Evolutionary conservation across 306 rosid genomes (phyloP).

Genomic region (Corylus avellana): DNA sequence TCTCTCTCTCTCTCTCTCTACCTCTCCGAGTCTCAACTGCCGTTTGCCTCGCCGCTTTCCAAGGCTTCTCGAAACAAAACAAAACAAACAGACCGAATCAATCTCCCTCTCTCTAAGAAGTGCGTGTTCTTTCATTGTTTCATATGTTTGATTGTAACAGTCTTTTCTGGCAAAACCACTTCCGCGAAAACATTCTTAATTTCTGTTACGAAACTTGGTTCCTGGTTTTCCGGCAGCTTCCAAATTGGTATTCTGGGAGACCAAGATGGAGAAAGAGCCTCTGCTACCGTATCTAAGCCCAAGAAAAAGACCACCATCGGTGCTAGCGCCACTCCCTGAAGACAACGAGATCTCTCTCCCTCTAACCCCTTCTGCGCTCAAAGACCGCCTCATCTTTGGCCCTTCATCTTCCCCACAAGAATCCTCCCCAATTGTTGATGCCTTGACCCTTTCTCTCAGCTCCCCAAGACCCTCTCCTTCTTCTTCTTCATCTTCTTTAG

Average conservation of each 20-base stretch:
- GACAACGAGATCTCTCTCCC: conserved; percentile 59
- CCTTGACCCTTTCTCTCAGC: conserved; percentile 51
- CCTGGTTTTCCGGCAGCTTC: conserved; percentile 6
- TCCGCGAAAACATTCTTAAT: conserved; percentile 7
- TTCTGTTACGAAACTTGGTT: neutral
- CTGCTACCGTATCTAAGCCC: conserved; percentile 70
- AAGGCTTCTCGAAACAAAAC: neutral
- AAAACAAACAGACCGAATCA: neutral
- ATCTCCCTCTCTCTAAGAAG: neutral
- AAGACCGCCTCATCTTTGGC: conserved; percentile 84
- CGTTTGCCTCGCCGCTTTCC: neutral
- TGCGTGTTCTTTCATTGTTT: neutral
- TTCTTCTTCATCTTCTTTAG: conserved; percentile 31
- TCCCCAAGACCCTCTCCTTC: conserved; percentile 54
- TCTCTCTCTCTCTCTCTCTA: too few relatives aligned
- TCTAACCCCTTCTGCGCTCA: conserved; percentile 61
- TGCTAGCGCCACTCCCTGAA: conserved; percentile 62
- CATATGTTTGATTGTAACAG: neutral
- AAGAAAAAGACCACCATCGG: conserved; percentile 23
- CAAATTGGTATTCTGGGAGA: neutral
- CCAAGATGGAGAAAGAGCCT: conserved; percentile 82
- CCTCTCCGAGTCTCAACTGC: neutral
- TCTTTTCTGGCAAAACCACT: neutral
- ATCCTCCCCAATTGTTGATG: conserved; percentile 57
- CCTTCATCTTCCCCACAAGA: conserved; percentile 55